These are phyloP conservation scores for Phyllostachys edulis DNA, from an alignment of 176 grass and related monocot genomes.

Conservation along the genomic window DNA sequence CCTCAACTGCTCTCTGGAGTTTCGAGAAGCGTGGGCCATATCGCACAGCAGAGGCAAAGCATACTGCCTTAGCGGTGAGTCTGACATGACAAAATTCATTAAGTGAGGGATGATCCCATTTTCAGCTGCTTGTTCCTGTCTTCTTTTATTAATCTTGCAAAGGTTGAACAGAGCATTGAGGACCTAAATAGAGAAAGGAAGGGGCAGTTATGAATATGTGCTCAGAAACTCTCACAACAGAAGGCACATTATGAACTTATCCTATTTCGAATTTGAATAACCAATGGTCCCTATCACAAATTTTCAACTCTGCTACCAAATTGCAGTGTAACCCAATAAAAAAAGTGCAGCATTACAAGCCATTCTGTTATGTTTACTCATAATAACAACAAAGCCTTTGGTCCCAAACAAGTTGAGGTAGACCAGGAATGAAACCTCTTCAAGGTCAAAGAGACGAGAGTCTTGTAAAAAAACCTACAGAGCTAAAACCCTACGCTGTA, in stretches of 20 bases:
- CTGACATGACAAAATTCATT: slow-evolving; percentile 97
- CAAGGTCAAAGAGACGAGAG: too few relatives aligned
- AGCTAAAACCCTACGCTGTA: too few relatives aligned
- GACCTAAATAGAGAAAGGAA: slow-evolving; percentile 50
- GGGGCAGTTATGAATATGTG: slow-evolving; percentile 22
- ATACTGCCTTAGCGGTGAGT: slow-evolving; percentile 89
- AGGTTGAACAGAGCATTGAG: slow-evolving; percentile 95
- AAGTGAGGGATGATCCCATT: slow-evolving; percentile 99
- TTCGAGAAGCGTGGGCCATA: slow-evolving; percentile 98
- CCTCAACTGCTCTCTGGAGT: slow-evolving; percentile 92
- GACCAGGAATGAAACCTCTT: too few relatives aligned
- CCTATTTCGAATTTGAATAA: background rate
- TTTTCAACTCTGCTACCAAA: background rate
- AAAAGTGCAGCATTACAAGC: background rate
- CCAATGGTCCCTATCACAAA: background rate
- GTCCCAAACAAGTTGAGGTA: too few relatives aligned
- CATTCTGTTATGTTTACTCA: too few relatives aligned
- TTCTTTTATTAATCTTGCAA: slow-evolving; percentile 98
- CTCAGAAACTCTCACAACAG: slow-evolving; percentile 13
- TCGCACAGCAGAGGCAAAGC: slow-evolving; percentile 91
- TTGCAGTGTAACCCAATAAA: background rate
- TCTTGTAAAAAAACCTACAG: too few relatives aligned
- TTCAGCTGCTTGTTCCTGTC: slow-evolving; percentile 98
- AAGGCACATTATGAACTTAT: background rate
- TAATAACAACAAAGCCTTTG: too few relatives aligned